phyloP scores from a whole-genome alignment of 2,329 filamentous ascomycete species.

The Pseudofabraea citricarpa region DNA sequence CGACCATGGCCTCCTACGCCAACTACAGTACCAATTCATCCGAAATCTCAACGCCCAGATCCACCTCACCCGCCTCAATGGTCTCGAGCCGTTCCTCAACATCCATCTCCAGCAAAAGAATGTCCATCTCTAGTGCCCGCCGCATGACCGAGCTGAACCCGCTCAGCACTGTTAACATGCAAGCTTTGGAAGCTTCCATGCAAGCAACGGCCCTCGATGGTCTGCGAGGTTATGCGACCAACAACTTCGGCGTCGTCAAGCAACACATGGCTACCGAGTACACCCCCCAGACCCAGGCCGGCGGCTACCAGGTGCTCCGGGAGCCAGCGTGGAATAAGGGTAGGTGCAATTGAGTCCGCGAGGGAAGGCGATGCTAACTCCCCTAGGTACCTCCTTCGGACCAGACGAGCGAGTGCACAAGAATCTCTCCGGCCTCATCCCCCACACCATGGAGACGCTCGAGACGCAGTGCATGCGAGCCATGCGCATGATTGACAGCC shows the following conservation, averaged over 20 bases:
- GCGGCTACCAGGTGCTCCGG: conserved; percentile 56
- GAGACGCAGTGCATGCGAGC: conserved; percentile 59
- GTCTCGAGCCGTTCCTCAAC: conserved; percentile 1
- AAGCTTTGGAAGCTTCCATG: conserved; percentile 54
- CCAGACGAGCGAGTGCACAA: conserved; percentile 58
- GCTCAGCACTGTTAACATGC: conserved; percentile 51
- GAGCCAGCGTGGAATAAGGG: conserved; percentile 65
- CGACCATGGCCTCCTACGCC: no score
- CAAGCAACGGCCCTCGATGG: conserved; percentile 56
- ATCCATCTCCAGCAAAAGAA: conserved; percentile 22
- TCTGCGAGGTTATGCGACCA: conserved; percentile 54
- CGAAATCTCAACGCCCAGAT: conserved; percentile 4
- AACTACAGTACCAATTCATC: conserved; percentile 1
- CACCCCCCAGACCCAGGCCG: conserved; percentile 43
- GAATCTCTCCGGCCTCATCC: conserved; percentile 62
- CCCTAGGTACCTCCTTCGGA: conserved; percentile 56
- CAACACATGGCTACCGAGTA: conserved; percentile 51
- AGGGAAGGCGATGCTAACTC: conserved; percentile 41
- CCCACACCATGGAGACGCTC: conserved; percentile 57
- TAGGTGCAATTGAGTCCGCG: conserved; percentile 31
- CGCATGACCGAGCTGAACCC: conserved; percentile 34
- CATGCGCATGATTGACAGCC: conserved; percentile 69
- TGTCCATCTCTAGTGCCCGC: conserved; percentile 21
- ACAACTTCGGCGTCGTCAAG: conserved; percentile 49
- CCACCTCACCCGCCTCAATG: conserved; percentile 5